Base-by-base conservation (phyloP, 129 eudicot species). In the sunflower (Helianthus annuus) region DNA sequence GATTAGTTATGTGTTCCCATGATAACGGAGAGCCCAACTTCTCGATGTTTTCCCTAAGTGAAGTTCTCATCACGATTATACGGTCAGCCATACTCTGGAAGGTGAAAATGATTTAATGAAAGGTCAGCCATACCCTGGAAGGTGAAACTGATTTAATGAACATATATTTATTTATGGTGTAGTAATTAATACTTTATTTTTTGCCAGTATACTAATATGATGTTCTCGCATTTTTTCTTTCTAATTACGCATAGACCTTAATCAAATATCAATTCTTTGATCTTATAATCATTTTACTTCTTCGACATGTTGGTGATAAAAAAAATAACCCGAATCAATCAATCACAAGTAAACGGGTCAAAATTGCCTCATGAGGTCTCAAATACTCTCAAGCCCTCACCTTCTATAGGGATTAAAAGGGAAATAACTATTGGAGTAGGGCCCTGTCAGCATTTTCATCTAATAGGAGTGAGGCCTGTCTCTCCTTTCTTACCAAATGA, bases 391-490 rank as follows among this genome's bases (percentile, higher is more conserved):
- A n/a, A n/a, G n/a, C n/a, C n/a, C n/a, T n/a, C n/a, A n/a, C n/a
- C n/a, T n/a, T n/a, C n/a, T n/a, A n/a, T n/a, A n/a, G n/a, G n/a
- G n/a, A n/a, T n/a, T n/a, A n/a, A n/a, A n/a, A n/a, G n/a, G n/a
- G n/a, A n/a, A n/a, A n/a, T n/a, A n/a, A n/a, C n/a, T n/a, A n/a
- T n/a, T n/a, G n/a, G n/a, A n/a, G n/a, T n/a, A n/a, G n/a, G n/a
- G n/a, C n/a, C n/a, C n/a, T n/a, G 48, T 94, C 99, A 69, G 99
- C 96, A 94, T 90, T 90, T 70, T 90, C 99, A 84, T 94, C 99
- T 88, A 94, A 78, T 66, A 84, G 90, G 99, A 14, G 97, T 90
- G 69, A 96, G 99, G 69, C 99, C 98, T 71, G 85, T 75, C 46
- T 94, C 99, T 32, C 93, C 96, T 82, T 88, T 87, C 91, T 82